A percentile compares a stretch with the other conserved stretches of the same genome.
These are phyloP conservation scores for Gossypium sturtianum DNA, from an alignment of 345 rosid species.

Conservation along the genomic window DNA sequence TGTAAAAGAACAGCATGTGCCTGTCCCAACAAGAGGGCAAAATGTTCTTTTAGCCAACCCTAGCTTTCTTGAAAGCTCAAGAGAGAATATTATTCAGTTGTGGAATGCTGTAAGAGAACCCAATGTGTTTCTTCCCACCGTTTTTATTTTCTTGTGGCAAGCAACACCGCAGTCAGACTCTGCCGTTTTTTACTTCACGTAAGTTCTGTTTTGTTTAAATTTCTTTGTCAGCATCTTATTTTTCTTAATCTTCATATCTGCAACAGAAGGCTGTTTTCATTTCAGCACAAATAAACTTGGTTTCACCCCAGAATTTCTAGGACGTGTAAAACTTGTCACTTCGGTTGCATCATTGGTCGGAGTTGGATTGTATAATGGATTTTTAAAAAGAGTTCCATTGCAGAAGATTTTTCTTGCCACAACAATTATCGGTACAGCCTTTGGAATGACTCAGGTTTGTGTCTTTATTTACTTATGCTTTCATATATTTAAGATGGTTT, in stretches of 20 bases:
- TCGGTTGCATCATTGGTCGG: constrained; percentile 86
- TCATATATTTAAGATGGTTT: neutral
- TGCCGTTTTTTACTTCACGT: constrained; percentile 98
- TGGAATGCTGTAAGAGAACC: constrained; percentile 80
- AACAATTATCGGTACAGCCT: constrained; percentile 65
- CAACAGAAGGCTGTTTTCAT: constrained; percentile 6
- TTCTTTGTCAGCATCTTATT: neutral
- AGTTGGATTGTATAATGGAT: constrained; percentile 91
- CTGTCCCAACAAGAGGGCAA: constrained; percentile 37
- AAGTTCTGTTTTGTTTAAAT: constrained; percentile 21
- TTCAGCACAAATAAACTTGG: constrained; percentile 93
- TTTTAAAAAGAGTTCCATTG: constrained; percentile 72
- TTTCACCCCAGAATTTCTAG: constrained; percentile 92
- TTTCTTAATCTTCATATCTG: neutral
- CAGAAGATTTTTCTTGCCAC: constrained; percentile 74
- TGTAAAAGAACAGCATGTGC: constrained; percentile 70
- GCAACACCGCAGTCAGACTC: constrained; percentile 98
- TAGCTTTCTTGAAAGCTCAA: constrained; percentile 63
- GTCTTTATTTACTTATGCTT: neutral
- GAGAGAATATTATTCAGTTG: constrained; percentile 52
- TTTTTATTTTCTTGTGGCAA: constrained; percentile 95
- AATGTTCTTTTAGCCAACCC: constrained; percentile 32
- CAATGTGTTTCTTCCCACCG: constrained; percentile 72
- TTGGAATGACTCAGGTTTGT: constrained; percentile 95
- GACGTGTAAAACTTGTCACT: constrained; percentile 87